A percentile compares a stretch with the other conserved stretches of the same genome.
Evolutionary conservation across 2,329 filamentous ascomycete species (phyloP).

Genomic region (Sporothrix dimorphospora): DNA sequence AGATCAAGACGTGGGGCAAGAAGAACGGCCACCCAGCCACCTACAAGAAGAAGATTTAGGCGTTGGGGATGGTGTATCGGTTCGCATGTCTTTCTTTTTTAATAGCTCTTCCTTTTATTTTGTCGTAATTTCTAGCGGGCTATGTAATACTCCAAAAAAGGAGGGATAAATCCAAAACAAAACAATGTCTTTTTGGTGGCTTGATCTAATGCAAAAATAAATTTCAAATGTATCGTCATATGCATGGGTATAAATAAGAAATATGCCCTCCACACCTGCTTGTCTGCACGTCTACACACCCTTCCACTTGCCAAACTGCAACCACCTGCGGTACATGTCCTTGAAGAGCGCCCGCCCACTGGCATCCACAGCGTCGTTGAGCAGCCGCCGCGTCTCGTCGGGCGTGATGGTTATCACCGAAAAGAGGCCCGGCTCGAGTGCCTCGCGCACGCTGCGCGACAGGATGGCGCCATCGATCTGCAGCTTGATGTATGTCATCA

Average conservation of each 20-base stretch:
- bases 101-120: neutral
- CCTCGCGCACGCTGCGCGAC: slow-evolving; percentile 55
- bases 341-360: slow-evolving; percentile 62
- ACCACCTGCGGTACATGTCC: slow-evolving; percentile 62
- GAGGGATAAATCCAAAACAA: neutral
- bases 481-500: slow-evolving; percentile 63
- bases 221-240: neutral
- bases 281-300: slow-evolving; percentile 48
- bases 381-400: slow-evolving; percentile 56
- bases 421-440: slow-evolving; percentile 61
- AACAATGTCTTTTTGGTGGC: neutral
- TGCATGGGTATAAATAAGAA: slow-evolving; percentile 2
- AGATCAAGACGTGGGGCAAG: slow-evolving; percentile 60
- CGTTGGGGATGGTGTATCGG: neutral
- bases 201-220: neutral
- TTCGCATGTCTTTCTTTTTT: neutral
- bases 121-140: neutral
- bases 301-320: slow-evolving; percentile 67
- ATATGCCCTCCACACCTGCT: slow-evolving; percentile 22
- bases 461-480: slow-evolving; percentile 58
- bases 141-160: neutral
- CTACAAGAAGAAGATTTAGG: slow-evolving; percentile 44
- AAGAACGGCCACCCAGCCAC: slow-evolving; percentile 61
- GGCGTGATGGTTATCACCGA: slow-evolving; percentile 62
- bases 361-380: slow-evolving; percentile 63